phyloP scores from a whole-genome alignment of 768 basidiomycete genomes.

The Lyophyllum atratum region DNA sequence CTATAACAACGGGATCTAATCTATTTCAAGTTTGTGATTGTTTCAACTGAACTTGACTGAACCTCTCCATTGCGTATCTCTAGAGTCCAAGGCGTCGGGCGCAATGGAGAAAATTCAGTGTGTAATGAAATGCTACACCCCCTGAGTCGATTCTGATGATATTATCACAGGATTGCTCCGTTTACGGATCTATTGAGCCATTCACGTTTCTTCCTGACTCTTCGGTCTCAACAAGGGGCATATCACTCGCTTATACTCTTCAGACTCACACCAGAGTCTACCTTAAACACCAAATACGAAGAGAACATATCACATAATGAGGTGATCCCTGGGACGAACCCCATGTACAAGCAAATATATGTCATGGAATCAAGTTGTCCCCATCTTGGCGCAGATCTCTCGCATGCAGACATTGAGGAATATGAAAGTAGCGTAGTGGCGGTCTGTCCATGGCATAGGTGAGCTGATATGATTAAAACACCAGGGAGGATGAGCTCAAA shows the following conservation, averaged over 20 bases:
- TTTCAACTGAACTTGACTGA: too few species aligned
- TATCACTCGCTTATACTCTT: conserved; percentile 71
- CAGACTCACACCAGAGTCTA: conserved; percentile 46
- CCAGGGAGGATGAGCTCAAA: background rate
- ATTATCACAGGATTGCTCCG: conserved; percentile 41
- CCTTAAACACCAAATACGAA: background rate
- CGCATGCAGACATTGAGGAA: conserved; percentile 79
- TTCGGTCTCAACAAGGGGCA: conserved; percentile 57
- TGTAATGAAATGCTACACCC: background rate
- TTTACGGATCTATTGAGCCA: conserved; percentile 49
- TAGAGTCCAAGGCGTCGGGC: too few species aligned
- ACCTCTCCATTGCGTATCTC: too few species aligned
- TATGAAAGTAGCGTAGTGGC: conserved; percentile 60
- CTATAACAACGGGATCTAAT: too few species aligned
- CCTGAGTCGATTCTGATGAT: background rate
- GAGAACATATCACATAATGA: background rate
- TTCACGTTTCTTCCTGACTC: conserved; percentile 58
- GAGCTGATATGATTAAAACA: conserved; percentile 7
- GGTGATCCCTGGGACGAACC: background rate
- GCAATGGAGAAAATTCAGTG: conserved; percentile 1
- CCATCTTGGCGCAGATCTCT: conserved; percentile 79
- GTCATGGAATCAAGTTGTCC: conserved; percentile 83
- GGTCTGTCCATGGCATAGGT: conserved; percentile 81
- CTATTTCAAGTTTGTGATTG: too few species aligned
- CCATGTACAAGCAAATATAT: conserved; percentile 53